Evolutionary conservation across 176 grass and related monocot species (phyloP).

Genomic region (Oryza brachyantha): DNA sequence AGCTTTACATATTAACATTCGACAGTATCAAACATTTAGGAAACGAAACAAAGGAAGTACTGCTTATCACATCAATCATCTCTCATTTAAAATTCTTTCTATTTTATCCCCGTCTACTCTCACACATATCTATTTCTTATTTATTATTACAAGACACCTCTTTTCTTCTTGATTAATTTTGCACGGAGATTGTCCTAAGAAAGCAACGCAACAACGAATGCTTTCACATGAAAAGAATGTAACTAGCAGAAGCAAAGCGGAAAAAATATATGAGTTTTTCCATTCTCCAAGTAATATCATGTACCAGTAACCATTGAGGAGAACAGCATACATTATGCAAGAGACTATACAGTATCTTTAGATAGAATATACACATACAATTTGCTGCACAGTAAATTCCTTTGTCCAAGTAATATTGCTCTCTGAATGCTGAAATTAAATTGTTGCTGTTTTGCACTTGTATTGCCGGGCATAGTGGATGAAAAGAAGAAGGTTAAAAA

Average conservation of each 20-base stretch:
- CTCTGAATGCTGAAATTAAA: background rate
- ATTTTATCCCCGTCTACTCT: too few species aligned
- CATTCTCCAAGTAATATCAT: background rate
- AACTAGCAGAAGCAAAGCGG: background rate
- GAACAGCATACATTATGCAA: background rate
- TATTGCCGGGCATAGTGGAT: slow-evolving; percentile 41
- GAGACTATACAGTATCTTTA: background rate
- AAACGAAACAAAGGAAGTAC: too few species aligned
- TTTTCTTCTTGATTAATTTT: too few species aligned
- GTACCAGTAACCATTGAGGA: background rate
- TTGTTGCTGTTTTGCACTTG: background rate
- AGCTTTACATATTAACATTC: too few species aligned
- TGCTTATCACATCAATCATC: too few species aligned
- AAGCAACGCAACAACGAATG: background rate
- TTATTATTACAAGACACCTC: too few species aligned
- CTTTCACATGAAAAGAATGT: background rate
- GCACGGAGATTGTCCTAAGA: too few species aligned
- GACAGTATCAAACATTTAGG: too few species aligned
- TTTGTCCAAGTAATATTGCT: background rate
- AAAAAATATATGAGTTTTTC: too few species aligned
- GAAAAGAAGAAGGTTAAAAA: slow-evolving; percentile 64
- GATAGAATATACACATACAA: background rate
- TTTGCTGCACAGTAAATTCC: background rate
- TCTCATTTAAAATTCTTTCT: too few species aligned
- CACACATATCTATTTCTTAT: too few species aligned